These are phyloP conservation scores for Zygotorulaspora chibaensis DNA, from an alignment of 805 yeast genomes.

Conservation along the genomic window DNA sequence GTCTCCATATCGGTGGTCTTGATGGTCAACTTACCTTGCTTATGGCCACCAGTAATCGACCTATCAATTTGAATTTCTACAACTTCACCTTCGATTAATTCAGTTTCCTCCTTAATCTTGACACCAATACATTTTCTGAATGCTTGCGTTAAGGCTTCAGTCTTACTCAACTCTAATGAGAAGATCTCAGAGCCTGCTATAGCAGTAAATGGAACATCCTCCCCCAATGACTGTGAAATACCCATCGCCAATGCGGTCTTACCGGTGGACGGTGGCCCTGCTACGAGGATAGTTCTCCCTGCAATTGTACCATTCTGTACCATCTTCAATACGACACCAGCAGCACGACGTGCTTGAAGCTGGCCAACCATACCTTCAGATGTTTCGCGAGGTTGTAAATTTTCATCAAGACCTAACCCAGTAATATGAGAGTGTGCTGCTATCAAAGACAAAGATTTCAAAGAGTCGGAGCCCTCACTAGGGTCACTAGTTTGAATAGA, in stretches of 20 bases:
- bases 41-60: slow-evolving; percentile 94
- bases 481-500: slow-evolving; percentile 41
- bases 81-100: slow-evolving; percentile 97
- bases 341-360: slow-evolving; percentile 89
- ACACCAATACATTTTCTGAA: slow-evolving; percentile 95
- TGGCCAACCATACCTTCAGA: slow-evolving; percentile 98
- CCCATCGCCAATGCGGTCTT: slow-evolving; percentile 99
- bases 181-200: slow-evolving; percentile 92
- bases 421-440: slow-evolving; percentile 99
- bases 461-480: slow-evolving; percentile 41
- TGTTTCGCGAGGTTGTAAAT: slow-evolving; percentile 72
- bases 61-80: slow-evolving; percentile 94
- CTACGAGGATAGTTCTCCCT: slow-evolving; percentile 90
- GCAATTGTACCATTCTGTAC: slow-evolving; percentile 93
- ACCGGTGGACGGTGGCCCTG: slow-evolving; percentile 99
- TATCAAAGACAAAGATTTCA: slow-evolving; percentile 66
- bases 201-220: slow-evolving; percentile 86
- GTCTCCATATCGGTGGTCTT: slow-evolving; percentile 99
- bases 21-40: slow-evolving; percentile 95
- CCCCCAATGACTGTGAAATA: slow-evolving; percentile 63
- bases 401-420: slow-evolving; percentile 94
- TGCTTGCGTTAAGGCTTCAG: slow-evolving; percentile 95
- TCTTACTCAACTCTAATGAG: slow-evolving; percentile 87
- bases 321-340: slow-evolving; percentile 90
- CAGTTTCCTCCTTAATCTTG: slow-evolving; percentile 93